These are phyloP conservation scores for Asterionellopsis glacialis DNA, from an alignment of 108 stramenopile species.

Conservation along the genomic window DNA sequence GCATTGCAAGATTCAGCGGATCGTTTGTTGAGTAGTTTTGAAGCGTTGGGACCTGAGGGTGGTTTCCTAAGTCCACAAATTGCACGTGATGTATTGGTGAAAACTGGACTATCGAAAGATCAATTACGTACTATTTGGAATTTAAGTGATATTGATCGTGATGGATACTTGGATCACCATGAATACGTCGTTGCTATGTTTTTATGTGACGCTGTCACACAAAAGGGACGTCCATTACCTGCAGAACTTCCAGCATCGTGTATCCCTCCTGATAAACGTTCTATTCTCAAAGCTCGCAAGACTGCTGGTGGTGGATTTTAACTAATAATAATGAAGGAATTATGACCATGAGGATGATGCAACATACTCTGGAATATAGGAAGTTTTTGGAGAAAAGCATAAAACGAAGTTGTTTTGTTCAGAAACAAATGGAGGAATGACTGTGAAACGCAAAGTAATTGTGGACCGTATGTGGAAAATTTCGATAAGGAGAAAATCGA, in stretches of 20 bases:
- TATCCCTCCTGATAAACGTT: constrained; percentile 72
- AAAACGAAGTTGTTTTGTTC: no score
- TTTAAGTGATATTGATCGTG: constrained; percentile 86
- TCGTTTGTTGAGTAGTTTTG: constrained; percentile 55
- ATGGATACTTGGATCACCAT: constrained; percentile 86
- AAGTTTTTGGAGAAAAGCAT: no score
- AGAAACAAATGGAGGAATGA: no score
- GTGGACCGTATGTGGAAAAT: no score
- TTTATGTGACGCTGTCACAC: constrained; percentile 83
- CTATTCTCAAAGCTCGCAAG: neutral
- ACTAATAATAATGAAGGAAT: no score
- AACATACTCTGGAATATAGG: no score
- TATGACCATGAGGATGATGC: no score
- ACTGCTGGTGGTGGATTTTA: neutral
- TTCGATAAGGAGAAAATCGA: no score
- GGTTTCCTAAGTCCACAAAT: constrained; percentile 75
- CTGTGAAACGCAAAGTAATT: no score
- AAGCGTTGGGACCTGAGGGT: constrained; percentile 72
- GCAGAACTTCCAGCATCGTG: constrained; percentile 66
- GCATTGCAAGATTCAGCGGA: constrained; percentile 85
- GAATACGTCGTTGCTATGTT: constrained; percentile 95
- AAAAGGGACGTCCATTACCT: constrained; percentile 83
- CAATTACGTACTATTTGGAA: constrained; percentile 93
- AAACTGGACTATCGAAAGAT: constrained; percentile 79
- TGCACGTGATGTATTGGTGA: constrained; percentile 79